phyloP scores from a whole-genome alignment of 2,329 filamentous ascomycete genomes.

The Alternaria sp. region DNA sequence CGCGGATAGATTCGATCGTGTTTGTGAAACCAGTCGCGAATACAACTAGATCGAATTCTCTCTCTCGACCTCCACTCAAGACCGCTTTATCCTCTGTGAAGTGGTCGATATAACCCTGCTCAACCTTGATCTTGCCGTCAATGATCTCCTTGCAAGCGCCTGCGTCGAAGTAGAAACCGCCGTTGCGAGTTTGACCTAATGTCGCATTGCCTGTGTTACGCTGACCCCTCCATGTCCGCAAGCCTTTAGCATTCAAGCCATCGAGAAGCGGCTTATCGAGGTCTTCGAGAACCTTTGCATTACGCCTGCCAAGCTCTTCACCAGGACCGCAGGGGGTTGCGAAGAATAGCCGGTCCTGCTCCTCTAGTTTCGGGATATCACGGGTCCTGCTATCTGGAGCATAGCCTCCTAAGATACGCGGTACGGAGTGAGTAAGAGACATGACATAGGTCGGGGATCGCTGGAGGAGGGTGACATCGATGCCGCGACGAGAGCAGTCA shows the following conservation, averaged over 20 bases:
- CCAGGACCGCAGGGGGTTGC: conserved; percentile 11
- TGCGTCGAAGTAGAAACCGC: conserved; percentile 75
- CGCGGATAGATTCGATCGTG: conserved; percentile 68
- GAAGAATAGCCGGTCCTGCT: conserved; percentile 14
- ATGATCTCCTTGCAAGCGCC: conserved; percentile 68
- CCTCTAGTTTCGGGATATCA: conserved; percentile 10
- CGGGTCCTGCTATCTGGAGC: conserved; percentile 6
- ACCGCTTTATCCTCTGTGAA: conserved; percentile 57
- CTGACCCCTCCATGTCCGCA: conserved; percentile 20
- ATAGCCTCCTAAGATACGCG: conserved; percentile 11
- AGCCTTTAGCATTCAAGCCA: conserved; percentile 11
- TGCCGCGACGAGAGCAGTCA: conserved; percentile 71
- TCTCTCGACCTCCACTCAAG: conserved; percentile 61
- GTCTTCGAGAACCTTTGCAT: conserved; percentile 12
- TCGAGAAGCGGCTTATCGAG: conserved; percentile 15
- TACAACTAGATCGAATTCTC: conserved; percentile 69
- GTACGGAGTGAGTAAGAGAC: conserved; percentile 37
- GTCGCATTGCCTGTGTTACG: conserved; percentile 15
- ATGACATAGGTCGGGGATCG: conserved; percentile 70
- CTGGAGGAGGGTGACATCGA: conserved; percentile 73
- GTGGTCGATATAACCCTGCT: conserved; percentile 58
- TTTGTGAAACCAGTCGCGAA: conserved; percentile 66
- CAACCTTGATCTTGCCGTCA: conserved; percentile 68
- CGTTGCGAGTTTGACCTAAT: conserved; percentile 42
- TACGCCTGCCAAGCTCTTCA: conserved; percentile 14